phyloP scores from a whole-genome alignment of 345 rosid species.

The Limnanthes douglasii region DNA sequence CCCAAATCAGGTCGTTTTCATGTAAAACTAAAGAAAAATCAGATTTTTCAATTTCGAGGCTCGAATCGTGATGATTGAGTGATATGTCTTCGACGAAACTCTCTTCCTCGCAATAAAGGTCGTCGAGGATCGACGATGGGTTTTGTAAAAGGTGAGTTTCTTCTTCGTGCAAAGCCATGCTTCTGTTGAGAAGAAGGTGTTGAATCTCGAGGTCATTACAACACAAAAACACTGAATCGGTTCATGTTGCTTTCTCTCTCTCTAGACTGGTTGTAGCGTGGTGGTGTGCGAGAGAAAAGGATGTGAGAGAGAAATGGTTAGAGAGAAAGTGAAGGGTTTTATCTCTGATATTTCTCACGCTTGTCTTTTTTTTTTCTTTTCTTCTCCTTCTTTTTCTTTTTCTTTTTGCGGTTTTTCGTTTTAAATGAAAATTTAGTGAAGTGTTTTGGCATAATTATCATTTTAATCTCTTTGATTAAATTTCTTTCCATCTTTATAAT shows the following conservation, averaged over 20 bases:
- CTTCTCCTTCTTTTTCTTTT: neutral
- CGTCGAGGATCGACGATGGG: constrained; percentile 30
- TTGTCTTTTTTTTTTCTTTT: constrained; percentile 13
- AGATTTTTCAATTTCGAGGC: constrained; percentile 14
- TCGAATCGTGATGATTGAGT: constrained; percentile 8
- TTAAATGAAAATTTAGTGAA: too few species aligned
- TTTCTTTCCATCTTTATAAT: too few species aligned
- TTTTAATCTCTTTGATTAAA: too few species aligned
- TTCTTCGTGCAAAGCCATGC: constrained; percentile 42
- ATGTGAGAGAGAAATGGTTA: constrained; percentile 13
- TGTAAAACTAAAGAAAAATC: constrained; percentile 19
- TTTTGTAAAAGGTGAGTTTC: constrained; percentile 16
- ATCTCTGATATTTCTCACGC: constrained; percentile 36
- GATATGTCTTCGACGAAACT: constrained; percentile 19
- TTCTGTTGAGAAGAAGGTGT: constrained; percentile 40
- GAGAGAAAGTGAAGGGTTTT: constrained; percentile 31
- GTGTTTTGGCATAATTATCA: too few species aligned
- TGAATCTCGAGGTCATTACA: too few species aligned
- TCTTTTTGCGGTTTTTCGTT: constrained; percentile 7
- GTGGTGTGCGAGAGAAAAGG: constrained; percentile 6
- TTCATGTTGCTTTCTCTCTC: constrained; percentile 30
- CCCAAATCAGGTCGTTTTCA: constrained; percentile 47
- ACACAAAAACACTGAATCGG: too few species aligned
- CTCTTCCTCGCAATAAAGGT: constrained; percentile 59
- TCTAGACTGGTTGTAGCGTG: constrained; percentile 3